phyloP scores from a whole-genome alignment of 345 rosid species.

The Gynandropsis gynandra region DNA sequence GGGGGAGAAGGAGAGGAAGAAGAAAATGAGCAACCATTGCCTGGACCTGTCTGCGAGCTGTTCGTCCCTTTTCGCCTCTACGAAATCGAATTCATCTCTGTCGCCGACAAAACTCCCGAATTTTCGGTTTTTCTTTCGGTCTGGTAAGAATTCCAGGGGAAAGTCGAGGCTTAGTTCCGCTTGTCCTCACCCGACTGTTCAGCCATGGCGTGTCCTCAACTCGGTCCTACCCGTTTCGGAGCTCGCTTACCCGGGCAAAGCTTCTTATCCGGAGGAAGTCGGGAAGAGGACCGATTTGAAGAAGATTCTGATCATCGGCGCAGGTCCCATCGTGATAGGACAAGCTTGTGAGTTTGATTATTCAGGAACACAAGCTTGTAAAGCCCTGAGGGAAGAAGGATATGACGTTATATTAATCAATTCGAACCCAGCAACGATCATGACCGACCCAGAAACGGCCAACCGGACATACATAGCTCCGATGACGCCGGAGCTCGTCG shows the following conservation, averaged over 20 bases:
- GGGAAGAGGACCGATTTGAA: conserved; percentile 78
- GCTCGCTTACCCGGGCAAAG: conserved; percentile 4
- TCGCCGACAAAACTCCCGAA: conserved; percentile 12
- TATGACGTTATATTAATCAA: conserved; percentile 78
- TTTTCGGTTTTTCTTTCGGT: conserved; percentile 21
- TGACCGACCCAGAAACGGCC: conserved; percentile 96
- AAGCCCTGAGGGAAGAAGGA: conserved; percentile 85
- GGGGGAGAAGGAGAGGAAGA: conserved; percentile 6
- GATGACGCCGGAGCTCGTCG: conserved; percentile 85
- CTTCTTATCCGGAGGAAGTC: conserved; percentile 13
- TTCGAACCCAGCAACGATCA: conserved; percentile 96
- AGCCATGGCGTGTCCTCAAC: conserved; percentile 27
- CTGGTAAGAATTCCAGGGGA: conserved; percentile 18
- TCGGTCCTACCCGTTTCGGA: conserved; percentile 15
- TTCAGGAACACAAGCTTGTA: conserved; percentile 95
- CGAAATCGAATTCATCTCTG: conserved; percentile 20
- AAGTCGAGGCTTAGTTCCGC: conserved; percentile 10
- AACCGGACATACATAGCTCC: conserved; percentile 83
- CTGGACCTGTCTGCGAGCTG: conserved; percentile 26
- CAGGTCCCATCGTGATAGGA: conserved; percentile 96
- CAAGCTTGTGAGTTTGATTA: conserved; percentile 98
- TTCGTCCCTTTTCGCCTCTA: conserved; percentile 23
- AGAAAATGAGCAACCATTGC: conserved; percentile 30
- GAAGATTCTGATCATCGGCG: conserved; percentile 89
- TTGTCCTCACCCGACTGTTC: conserved; percentile 13